Evolutionary conservation across 805 yeast genomes (phyloP), one percentile per base, ranked within the genome.

Genomic region (Ogataea allantospora): DNA sequence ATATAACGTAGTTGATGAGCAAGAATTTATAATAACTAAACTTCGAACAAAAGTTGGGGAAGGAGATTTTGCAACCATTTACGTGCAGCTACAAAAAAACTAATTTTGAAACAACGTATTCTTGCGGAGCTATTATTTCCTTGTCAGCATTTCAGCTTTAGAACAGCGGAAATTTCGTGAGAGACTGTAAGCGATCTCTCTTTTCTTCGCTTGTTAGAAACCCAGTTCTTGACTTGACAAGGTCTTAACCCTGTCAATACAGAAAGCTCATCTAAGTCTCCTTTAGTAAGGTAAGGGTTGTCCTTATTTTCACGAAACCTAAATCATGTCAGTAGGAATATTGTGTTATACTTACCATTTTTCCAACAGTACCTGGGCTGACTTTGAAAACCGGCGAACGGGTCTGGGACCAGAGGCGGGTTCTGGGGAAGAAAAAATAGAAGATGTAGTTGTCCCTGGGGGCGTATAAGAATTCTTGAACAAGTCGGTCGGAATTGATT

Each of bases 221-320:
- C 51, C 55, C 55, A 53, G 23, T 46, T 51, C 17, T 38, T 42
- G 5, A 54, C 44, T 27, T 54, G 56, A 8, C 42, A 30, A 5
- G 26, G 25, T 6, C 27, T 25, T 8, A 51, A 37, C 3, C 49
- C 50, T 2, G 55, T 52, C 20, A 25, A 27, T 2, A 18, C 25
- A 2, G 41, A 32, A 3, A 53, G 42, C 9, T 32, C 35, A 8
- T 21, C 16, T 2, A 48, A 10, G 23, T 43, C 51, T 13, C 36
- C 25, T 30, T 35, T 40, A 3, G 48, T 36, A 4, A 53, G 28
- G 22, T 53, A 53, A 6, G 57, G 57, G 20, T 44, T 49, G 15
- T 37, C 46, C 8, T 24, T 30, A 24, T 53, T 43, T 15, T 40
- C 43, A 10, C 26, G 9, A 22, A 36, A 53, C 57, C 57, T 50